Evolutionary conservation across 2,329 filamentous ascomycete species (phyloP).

Genomic region (Tolypocladium album): DNA sequence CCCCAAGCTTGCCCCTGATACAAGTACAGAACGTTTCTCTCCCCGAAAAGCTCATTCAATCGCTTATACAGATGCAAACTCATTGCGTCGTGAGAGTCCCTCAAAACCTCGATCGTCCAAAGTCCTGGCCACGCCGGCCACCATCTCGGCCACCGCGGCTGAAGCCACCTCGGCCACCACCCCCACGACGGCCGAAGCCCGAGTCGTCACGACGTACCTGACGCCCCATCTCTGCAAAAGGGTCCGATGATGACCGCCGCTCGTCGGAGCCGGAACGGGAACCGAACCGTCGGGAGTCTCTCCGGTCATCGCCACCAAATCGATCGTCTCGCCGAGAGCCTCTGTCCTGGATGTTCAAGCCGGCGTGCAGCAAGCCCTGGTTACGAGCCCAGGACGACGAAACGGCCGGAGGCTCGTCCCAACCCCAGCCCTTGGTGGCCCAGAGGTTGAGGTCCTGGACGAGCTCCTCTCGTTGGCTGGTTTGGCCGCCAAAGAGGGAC

Average conservation of each 20-base stretch:
- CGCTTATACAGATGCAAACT: background rate
- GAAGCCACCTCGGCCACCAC: conserved; percentile 5
- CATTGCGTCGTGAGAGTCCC: background rate
- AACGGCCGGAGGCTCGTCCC: conserved; percentile 33
- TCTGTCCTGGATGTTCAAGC: conserved; percentile 22
- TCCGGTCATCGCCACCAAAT: conserved; percentile 7
- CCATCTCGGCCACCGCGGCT: conserved; percentile 4
- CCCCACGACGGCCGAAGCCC: too few relatives aligned
- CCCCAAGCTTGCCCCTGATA: background rate
- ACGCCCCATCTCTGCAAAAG: conserved; percentile 16
- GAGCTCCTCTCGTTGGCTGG: conserved; percentile 24
- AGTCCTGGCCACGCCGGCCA: background rate
- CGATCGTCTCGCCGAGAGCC: conserved; percentile 1
- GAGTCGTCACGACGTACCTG: conserved; percentile 14
- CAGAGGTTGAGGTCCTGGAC: conserved; percentile 44
- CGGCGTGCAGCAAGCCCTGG: conserved; percentile 18
- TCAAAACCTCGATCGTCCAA: conserved; percentile 1
- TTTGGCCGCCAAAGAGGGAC: conserved; percentile 43
- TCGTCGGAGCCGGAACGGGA: conserved; percentile 1
- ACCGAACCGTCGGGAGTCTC: conserved; percentile 4
- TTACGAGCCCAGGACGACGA: conserved; percentile 15
- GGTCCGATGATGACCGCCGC: conserved; percentile 8
- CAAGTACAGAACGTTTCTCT: background rate
- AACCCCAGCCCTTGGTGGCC: conserved; percentile 38
- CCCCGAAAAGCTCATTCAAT: background rate